These are phyloP conservation scores for Hysterangium stoloniferum DNA, from an alignment of 768 basidiomycete species.

Conservation along the genomic window DNA sequence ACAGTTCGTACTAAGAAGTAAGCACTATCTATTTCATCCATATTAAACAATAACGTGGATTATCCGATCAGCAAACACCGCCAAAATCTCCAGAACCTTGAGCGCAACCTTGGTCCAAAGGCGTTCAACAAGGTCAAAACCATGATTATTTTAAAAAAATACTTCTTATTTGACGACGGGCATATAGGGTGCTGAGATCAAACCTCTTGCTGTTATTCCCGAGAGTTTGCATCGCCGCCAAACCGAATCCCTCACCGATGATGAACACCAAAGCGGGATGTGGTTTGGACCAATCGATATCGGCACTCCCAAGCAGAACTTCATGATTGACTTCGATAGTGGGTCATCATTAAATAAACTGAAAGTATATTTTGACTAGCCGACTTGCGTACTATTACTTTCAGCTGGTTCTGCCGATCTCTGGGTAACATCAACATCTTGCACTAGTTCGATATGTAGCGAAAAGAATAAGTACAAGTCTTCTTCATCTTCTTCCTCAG, in stretches of 20 bases:
- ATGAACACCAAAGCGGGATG: too few relatives aligned
- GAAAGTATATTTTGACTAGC: too few relatives aligned
- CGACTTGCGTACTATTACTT: too few relatives aligned
- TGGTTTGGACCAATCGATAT: conserved; percentile 33
- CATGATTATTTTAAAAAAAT: too few relatives aligned
- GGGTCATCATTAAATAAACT: background rate
- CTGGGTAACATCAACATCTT: conserved; percentile 27
- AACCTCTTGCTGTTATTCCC: conserved; percentile 19
- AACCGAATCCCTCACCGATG: conserved; percentile 20
- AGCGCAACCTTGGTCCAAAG: conserved; percentile 24
- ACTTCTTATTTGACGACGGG: background rate
- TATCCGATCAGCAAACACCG: conserved; percentile 28
- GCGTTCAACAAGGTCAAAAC: conserved; percentile 3
- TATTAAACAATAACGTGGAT: background rate
- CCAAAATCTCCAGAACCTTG: conserved; percentile 30
- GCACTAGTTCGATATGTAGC: conserved; percentile 16
- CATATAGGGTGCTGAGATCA: conserved; percentile 24
- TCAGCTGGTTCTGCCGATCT: conserved; percentile 29
- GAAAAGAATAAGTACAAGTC: conserved; percentile 24
- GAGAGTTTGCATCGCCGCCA: conserved; percentile 23
- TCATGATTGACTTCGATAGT: conserved; percentile 36
- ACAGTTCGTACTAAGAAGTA: conserved; percentile 22
- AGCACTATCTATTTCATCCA: background rate
- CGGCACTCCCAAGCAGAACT: conserved; percentile 29
- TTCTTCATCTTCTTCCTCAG: conserved; percentile 23